phyloP scores from a whole-genome alignment of 495 filamentous ascomycete species.

The Penicillium alfredii region DNA sequence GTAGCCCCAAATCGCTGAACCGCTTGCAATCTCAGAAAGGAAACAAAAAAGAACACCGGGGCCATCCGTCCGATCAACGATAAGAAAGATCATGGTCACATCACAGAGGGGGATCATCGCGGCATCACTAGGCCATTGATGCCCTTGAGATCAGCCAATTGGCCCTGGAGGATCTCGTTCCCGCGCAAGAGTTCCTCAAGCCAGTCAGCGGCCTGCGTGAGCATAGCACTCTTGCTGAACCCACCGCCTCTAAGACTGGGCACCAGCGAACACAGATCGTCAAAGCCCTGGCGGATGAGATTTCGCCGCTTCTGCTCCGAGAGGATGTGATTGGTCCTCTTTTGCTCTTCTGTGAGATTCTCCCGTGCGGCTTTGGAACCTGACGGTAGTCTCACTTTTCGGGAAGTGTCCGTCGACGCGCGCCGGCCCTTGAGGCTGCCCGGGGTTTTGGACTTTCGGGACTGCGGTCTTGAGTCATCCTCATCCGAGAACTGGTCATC shows the following conservation, averaged over 20 bases:
- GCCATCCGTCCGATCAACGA: conserved; percentile 6
- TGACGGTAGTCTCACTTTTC: conserved; percentile 27
- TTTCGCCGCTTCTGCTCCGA: conserved; percentile 84
- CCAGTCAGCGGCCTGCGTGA: conserved; percentile 65
- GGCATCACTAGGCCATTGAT: conserved; percentile 42
- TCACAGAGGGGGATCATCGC: conserved; percentile 23
- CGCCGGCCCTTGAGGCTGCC: conserved; percentile 26
- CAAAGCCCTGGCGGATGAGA: conserved; percentile 71
- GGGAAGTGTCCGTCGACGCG: conserved; percentile 26
- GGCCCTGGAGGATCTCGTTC: conserved; percentile 49
- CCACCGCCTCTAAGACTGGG: conserved; percentile 63
- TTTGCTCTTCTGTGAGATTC: conserved; percentile 78
- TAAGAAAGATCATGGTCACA: conserved; percentile 19
- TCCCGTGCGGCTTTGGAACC: conserved; percentile 53
- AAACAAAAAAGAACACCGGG: conserved; percentile 5
- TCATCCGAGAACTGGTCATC: conserved; percentile 36
- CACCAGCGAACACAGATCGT: conserved; percentile 63
- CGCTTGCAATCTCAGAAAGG: conserved; percentile 8
- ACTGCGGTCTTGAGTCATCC: conserved; percentile 35
- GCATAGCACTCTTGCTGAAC: conserved; percentile 73
- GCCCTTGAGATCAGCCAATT: conserved; percentile 41
- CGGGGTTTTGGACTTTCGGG: conserved; percentile 45
- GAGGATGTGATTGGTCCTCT: conserved; percentile 79
- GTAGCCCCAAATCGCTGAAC: no score
- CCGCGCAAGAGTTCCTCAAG: conserved; percentile 64